A percentile compares a stretch with the other conserved stretches of the same genome.
phyloP scores from a whole-genome alignment of 139 green algal species.

The Desmodesmus armatus region DNA sequence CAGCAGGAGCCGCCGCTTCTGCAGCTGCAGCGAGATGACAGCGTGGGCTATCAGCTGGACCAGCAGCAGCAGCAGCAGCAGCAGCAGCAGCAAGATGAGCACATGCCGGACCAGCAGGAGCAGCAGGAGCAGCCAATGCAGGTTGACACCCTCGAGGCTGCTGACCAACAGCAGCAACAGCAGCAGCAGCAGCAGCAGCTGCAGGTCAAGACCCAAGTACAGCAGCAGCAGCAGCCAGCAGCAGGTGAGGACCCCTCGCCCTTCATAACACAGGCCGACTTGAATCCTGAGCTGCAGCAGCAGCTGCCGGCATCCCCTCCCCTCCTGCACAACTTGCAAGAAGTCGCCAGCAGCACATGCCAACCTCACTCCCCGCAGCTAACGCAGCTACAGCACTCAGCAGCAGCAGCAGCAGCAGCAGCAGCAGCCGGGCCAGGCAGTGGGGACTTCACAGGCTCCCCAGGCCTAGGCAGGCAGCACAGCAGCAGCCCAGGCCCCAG shows the following conservation, averaged over 20 bases:
- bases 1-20: neutral
- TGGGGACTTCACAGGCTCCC: neutral
- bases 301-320: too few species aligned
- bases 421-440: neutral
- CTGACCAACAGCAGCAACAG: neutral
- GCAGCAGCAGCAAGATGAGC: neutral
- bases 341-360: neutral
- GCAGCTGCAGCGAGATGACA: neutral
- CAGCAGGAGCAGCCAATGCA: slow-evolving; percentile 2
- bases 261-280: neutral
- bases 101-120: neutral
- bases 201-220: neutral
- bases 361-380: neutral
- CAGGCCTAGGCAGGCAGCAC: neutral
- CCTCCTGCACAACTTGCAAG: too few species aligned
- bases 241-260: neutral
- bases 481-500: neutral
- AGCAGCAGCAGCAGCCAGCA: slow-evolving; percentile 4
- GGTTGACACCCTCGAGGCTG: neutral
- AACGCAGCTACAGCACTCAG: slow-evolving; percentile 4
- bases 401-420: slow-evolving; percentile 37
- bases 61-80: slow-evolving; percentile 22
- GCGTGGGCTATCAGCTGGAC: neutral
- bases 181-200: slow-evolving; percentile 25
- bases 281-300: slow-evolving; percentile 26